These are phyloP conservation scores for Claviceps sp. DNA, from an alignment of 2,329 filamentous ascomycete species.

Conservation along the genomic window DNA sequence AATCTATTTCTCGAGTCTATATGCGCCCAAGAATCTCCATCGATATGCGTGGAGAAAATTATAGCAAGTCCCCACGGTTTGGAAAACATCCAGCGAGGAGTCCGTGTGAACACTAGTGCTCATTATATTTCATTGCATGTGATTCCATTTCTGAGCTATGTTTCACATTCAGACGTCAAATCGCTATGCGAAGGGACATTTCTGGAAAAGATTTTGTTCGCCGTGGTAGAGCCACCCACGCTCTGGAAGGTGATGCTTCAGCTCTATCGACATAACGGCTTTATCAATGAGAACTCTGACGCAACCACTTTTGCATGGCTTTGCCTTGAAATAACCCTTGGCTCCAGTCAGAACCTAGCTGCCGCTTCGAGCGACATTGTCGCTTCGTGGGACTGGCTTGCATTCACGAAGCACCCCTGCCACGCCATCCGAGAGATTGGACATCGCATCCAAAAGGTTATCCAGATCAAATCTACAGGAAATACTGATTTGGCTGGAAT, in stretches of 20 bases:
- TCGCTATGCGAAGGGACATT: background rate
- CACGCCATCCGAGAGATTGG: conserved; percentile 14
- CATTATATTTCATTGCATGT: background rate
- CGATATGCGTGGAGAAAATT: background rate
- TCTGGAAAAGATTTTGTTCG: background rate
- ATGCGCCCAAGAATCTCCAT: background rate
- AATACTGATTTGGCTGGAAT: conserved; percentile 6
- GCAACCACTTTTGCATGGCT: conserved; percentile 7
- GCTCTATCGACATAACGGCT: background rate
- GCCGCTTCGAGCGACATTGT: background rate
- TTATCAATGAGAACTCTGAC: background rate
- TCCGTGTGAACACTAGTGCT: background rate
- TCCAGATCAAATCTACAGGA: conserved; percentile 17
- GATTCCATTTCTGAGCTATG: background rate
- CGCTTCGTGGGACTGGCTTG: conserved; percentile 11
- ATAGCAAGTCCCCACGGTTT: background rate
- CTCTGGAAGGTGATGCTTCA: background rate
- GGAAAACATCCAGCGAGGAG: background rate
- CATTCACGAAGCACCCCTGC: conserved; percentile 13
- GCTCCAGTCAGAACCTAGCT: background rate
- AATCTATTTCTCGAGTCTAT: background rate
- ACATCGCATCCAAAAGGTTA: conserved; percentile 25
- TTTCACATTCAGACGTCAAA: background rate
- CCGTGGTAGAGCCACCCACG: background rate
- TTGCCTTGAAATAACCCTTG: conserved; percentile 8